Conservation (phyloP, 139 green algal species). For the Auxenochlorella pyrenoidosa region DNA sequence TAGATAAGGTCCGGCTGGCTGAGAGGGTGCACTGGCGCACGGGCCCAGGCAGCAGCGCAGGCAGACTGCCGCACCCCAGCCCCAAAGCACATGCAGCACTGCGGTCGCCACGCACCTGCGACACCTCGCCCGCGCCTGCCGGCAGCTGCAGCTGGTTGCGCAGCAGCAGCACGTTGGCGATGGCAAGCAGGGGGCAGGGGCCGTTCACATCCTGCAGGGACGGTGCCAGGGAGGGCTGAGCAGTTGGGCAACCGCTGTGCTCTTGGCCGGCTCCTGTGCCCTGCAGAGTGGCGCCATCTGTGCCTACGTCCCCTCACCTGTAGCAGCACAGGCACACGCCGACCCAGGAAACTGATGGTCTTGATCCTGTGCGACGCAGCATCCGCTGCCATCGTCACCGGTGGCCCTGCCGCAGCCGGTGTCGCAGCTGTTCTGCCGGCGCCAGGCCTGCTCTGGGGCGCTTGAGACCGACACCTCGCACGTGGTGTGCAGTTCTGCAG, state of each 20-base stretch:
- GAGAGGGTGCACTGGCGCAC: not conserved
- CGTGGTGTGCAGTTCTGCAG: no score
- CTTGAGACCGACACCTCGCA: no score
- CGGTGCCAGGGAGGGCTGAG: no score
- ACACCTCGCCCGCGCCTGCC: conserved; percentile 44
- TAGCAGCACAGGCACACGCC: conserved; percentile 23
- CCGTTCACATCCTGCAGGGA: conserved; percentile 92
- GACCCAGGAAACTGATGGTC: conserved; percentile 37
- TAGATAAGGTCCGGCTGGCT: no score
- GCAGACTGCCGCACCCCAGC: not conserved
- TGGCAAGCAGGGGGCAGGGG: conserved; percentile 92
- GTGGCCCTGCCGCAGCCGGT: no score
- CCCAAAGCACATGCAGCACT: not conserved
- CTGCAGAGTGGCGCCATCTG: no score
- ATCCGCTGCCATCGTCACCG: not conserved
- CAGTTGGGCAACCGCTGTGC: no score
- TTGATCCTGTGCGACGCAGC: conserved; percentile 59
- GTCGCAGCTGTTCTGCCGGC: not conserved
- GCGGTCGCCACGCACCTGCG: conserved; percentile 44
- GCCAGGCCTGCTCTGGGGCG: no score
- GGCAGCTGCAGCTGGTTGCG: conserved; percentile 71
- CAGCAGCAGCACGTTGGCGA: conserved; percentile 90
- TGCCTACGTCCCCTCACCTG: no score
- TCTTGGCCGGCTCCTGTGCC: not conserved
- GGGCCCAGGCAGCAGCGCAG: no score